phyloP scores from a whole-genome alignment of 2,329 filamentous ascomycete genomes.

The Colletotrichum tabaci region DNA sequence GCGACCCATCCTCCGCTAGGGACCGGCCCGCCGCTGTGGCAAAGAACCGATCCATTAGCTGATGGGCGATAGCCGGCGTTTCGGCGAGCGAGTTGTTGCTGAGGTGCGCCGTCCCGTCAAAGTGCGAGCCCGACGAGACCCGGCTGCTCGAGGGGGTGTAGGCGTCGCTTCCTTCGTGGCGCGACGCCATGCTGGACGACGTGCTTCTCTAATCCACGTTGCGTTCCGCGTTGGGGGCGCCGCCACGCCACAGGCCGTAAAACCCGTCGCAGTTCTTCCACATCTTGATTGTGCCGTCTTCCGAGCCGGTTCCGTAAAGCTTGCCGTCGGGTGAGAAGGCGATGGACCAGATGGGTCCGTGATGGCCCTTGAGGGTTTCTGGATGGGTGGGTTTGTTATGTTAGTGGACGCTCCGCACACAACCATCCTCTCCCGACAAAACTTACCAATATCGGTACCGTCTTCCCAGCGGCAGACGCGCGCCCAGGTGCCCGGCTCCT shows the following conservation, averaged over 20 bases:
- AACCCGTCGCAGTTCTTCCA: conserved; percentile 79
- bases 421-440: not conserved
- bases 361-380: conserved; percentile 97
- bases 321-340: conserved; percentile 96
- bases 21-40: conserved; percentile 11
- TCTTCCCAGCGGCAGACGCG: conserved; percentile 92
- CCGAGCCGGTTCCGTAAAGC: conserved; percentile 94
- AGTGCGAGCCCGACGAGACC: conserved; percentile 33
- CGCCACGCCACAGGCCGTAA: conserved; percentile 75
- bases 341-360: conserved; percentile 97
- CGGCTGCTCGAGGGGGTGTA: conserved; percentile 34
- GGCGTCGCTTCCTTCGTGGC: conserved; percentile 24
- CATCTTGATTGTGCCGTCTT: conserved; percentile 98
- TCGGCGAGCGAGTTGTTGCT: conserved; percentile 33
- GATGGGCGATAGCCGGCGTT: conserved; percentile 33
- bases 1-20: not conserved
- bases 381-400: not conserved
- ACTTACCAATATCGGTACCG: conserved; percentile 81
- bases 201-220: conserved; percentile 41
- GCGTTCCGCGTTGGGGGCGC: conserved; percentile 44
- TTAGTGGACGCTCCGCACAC: conserved; percentile 28
- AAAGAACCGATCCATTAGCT: conserved; percentile 31
- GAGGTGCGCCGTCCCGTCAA: conserved; percentile 26
- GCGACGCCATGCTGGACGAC: conserved; percentile 36
- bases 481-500: conserved; percentile 96